Evolutionary conservation across 2,329 filamentous ascomycete genomes (phyloP), one percentile per base, ranked within the genome.

Genomic region (Phoma sp.): DNA sequence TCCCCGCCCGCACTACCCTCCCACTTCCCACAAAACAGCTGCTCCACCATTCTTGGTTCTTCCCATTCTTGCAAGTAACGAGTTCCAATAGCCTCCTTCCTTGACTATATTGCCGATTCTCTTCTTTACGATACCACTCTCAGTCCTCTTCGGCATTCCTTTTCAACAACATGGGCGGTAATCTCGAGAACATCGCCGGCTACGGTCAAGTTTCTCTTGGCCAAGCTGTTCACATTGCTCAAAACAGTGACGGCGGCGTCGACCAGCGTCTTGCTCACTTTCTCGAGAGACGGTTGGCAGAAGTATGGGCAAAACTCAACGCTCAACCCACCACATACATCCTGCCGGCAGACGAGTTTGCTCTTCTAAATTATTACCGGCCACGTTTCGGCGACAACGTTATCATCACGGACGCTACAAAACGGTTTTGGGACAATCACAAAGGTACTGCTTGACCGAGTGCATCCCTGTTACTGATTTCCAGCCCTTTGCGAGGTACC

Each of bases 331-430:
- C 83, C 45, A 79, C 80, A n/a, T 96, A 93, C 74, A 75, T 95
- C 60, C 86, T 96, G 79, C 86, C 80, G 30, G 80, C 83, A 58
- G 86, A 91, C 74, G 91, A 96, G 76, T 96, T 95, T 68, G 86
- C 89, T 49, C 82, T 96, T 56, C 92, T 96, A 84, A 96, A 95
- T 79, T 93, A 88, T 75, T 93, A 89, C 73, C 87, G 89, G 58
- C 76, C 83, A 58, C 83, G 88, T 8, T 91, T 89, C 68, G 72
- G 78, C 27, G 83, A 84, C 55, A 77, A 76, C 13, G 68, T 74
- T 24, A 67, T 83, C 43, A 79, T 82, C 22, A 79, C 80, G 62
- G 75, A 74, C 46, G 83, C 83, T 9, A 80, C 84, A 46, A 80
- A 78, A 57, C 80, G 83, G 11, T 86, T 82, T 67, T 86, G 84